Base-by-base conservation (phyloP, 2,329 filamentous ascomycete genomes). In the Pezicula radicicola region DNA sequence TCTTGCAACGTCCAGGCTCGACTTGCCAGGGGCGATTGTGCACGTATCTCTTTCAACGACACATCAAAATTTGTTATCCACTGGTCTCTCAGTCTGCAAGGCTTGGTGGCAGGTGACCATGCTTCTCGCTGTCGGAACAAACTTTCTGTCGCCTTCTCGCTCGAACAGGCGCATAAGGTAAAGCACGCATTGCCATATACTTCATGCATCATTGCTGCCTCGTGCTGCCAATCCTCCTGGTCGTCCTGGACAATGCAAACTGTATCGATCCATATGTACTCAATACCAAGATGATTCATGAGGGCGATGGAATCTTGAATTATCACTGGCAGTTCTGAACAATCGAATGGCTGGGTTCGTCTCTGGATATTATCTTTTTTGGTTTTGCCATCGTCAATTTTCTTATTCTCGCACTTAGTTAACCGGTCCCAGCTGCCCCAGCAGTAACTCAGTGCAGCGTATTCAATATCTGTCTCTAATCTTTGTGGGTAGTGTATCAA, bases 221-320 rank as follows among this genome's bases (percentile, higher is more conserved):
- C 56, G n/a, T 36, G 37, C 40, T 49, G 42, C 53, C 50, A 57
- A 36, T 55, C 55, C 10, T 27, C 36, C 1, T 16, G 8, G 28
- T 51, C 48, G 15, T 57, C 52, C 43, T 59, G 56, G n/a, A 57
- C 43, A 45, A 59, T 59, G 40, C 55, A 58, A 37, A 58, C 28
- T 4, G 51, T 37, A 46, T 58, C 54, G 35, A 58, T 52, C 50
- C 52, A 59, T 10, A 59, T 56, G 30, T 50, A 49, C 1, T 16
- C 12, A 10, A 40, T 35, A 8, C 51, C 54, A 6, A 59, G 36
- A n/a, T 16, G 44, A 10, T 42, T 30, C 6, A 42, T 48, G 18
- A 52, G 36, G 16, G 30, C 35, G 13, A 52, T 41, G 1, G 50
- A 40, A 41, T 52, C 50, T 10, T 46, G 43, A 19, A 52, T 37